Conservation (phyloP, 1,284 basidiomycete species). For the Ustilago cynodontis region DNA sequence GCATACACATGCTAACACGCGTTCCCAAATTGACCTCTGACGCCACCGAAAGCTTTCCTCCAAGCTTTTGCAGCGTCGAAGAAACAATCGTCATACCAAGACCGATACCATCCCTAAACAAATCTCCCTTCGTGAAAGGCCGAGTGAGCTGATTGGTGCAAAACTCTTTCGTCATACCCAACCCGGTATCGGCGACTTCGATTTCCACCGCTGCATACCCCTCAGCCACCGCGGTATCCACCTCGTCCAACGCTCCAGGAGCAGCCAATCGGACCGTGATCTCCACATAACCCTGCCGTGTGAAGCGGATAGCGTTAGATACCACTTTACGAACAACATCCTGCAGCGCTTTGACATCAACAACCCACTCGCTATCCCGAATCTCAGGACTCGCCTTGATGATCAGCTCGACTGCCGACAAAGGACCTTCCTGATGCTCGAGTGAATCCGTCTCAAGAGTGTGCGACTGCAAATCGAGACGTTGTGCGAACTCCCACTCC, state of each 20-base stretch:
- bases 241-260: conserved; percentile 23
- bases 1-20: conserved; percentile 48
- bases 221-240: conserved; percentile 15
- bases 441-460: conserved; percentile 22
- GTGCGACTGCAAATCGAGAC: conserved; percentile 37
- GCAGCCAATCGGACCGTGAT: conserved; percentile 30
- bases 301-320: conserved; percentile 56
- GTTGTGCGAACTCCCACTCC: conserved; percentile 53
- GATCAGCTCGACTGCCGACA: conserved; percentile 43
- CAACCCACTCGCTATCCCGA: conserved; percentile 35
- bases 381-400: conserved; percentile 44
- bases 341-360: conserved; percentile 31
- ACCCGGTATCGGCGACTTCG: conserved; percentile 44
- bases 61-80: conserved; percentile 44
- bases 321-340: conserved; percentile 58
- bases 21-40: conserved; percentile 55
- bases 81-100: conserved; percentile 60
- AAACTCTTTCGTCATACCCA: conserved; percentile 55
- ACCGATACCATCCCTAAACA: conserved; percentile 57
- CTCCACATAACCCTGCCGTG: conserved; percentile 47
- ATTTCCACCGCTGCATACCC: conserved; percentile 37
- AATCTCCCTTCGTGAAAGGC: conserved; percentile 57
- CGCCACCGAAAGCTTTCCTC: conserved; percentile 49
- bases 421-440: conserved; percentile 15
- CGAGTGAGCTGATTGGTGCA: conserved; percentile 40